Conservation (phyloP, 352 stramenopile species). For the Globisporangium perplexum region DNA sequence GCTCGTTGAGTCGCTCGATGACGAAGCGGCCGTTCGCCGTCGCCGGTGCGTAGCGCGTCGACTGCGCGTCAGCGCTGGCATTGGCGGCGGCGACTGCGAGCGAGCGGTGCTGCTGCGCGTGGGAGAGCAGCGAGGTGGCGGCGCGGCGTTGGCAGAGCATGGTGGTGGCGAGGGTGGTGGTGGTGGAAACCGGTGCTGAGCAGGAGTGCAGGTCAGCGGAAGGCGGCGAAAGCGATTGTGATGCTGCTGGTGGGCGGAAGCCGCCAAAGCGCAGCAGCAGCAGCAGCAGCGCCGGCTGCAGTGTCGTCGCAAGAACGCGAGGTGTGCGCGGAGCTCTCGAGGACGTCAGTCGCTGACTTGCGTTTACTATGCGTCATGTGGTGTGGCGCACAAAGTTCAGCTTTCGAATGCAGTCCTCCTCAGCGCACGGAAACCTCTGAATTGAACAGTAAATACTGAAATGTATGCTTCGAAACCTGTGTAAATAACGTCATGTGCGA, state of each 20-base stretch:
- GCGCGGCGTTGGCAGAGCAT: conserved; percentile 26
- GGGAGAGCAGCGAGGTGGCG: conserved; percentile 12
- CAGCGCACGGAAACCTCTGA: too few relatives aligned
- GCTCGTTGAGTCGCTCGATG: conserved; percentile 69
- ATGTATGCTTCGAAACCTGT: too few relatives aligned
- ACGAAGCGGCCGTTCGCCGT: conserved; percentile 60
- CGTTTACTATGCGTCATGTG: conserved; percentile 9
- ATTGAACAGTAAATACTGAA: too few relatives aligned
- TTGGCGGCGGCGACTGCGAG: conserved; percentile 27
- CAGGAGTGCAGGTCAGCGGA: conserved; percentile 1
- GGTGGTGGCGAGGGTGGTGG: background rate
- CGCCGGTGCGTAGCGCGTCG: conserved; percentile 48
- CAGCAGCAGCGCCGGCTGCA: background rate
- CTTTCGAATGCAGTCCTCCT: conserved; percentile 1
- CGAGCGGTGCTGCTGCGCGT: conserved; percentile 26
- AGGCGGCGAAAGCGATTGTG: conserved; percentile 13
- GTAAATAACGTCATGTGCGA: too few relatives aligned
- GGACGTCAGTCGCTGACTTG: background rate
- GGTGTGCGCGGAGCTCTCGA: too few relatives aligned
- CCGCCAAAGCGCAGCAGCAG: too few relatives aligned
- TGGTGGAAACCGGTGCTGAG: too few relatives aligned
- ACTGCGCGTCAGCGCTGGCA: conserved; percentile 20
- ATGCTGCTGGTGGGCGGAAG: too few relatives aligned
- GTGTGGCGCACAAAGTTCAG: conserved; percentile 12
- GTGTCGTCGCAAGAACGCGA: too few relatives aligned